A percentile compares a stretch with the other conserved stretches of the same genome.
phyloP scores from a whole-genome alignment of 306 rosid species.

The Rosa persica region DNA sequence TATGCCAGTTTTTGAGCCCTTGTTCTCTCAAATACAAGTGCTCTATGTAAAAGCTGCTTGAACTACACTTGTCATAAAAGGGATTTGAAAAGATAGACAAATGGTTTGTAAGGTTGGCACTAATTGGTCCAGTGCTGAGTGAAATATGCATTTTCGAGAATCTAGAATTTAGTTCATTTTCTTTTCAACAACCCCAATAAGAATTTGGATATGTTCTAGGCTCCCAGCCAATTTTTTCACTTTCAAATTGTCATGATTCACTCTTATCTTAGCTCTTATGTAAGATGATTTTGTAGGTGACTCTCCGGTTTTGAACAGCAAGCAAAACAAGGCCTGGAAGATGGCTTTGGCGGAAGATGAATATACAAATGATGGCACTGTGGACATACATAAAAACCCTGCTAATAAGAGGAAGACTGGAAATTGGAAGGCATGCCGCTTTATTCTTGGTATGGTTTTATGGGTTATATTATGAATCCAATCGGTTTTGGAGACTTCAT shows the following conservation, averaged over 20 bases:
- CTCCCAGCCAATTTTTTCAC: neutral
- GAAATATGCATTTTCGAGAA: neutral
- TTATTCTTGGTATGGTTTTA: conserved; percentile 65
- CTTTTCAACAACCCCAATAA: neutral
- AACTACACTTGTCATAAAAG: neutral
- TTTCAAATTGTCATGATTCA: conserved; percentile 8
- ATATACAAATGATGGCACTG: conserved; percentile 70
- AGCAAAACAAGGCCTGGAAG: neutral
- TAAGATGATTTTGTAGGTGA: conserved; percentile 12
- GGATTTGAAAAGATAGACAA: neutral
- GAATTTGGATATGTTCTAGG: neutral
- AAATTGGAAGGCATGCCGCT: conserved; percentile 79
- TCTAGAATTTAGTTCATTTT: neutral
- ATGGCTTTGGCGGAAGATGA: conserved; percentile 33
- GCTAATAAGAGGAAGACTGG: conserved; percentile 76
- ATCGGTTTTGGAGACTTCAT: neutral
- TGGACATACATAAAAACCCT: conserved; percentile 48
- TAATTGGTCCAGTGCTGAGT: neutral
- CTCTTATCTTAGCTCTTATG: neutral
- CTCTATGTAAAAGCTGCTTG: neutral
- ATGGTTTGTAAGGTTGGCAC: neutral
- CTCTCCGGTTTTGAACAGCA: neutral
- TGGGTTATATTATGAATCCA: neutral
- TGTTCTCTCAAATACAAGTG: neutral
- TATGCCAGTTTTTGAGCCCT: neutral